phyloP scores from a whole-genome alignment of 2,329 filamentous ascomycete species.

The Penicillium olsonii region DNA sequence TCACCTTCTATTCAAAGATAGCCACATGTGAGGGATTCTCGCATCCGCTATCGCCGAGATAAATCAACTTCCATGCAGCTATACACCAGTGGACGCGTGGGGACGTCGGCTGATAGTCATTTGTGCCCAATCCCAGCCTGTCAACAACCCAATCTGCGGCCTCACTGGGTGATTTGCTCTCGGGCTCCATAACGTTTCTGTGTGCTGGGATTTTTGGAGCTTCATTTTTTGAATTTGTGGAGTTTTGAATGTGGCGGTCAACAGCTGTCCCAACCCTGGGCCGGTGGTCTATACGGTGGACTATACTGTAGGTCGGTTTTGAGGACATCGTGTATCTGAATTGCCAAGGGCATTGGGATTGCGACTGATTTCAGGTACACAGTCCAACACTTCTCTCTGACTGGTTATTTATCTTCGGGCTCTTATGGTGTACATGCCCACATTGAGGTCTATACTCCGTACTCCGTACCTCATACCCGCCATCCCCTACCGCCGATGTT shows the following conservation, averaged over 20 bases:
- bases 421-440: background rate
- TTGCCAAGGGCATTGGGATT: background rate
- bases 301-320: background rate
- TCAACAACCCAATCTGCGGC: slow-evolving; percentile 26
- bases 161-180: slow-evolving; percentile 15
- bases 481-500: background rate
- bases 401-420: background rate
- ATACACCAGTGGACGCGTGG: background rate
- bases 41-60: slow-evolving; percentile 6
- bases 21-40: background rate
- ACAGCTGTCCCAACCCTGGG: background rate
- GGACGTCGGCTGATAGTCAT: slow-evolving; percentile 10
- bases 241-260: slow-evolving; percentile 12
- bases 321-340: background rate
- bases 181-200: slow-evolving; percentile 4
- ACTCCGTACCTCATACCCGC: too few relatives aligned
- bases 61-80: background rate
- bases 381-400: background rate
- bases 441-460: background rate
- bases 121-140: slow-evolving; percentile 28
- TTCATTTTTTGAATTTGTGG: slow-evolving; percentile 17
- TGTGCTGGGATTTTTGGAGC: slow-evolving; percentile 9
- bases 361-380: background rate
- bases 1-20: background rate
- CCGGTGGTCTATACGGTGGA: too few relatives aligned